These are phyloP conservation scores for Gymnopilus dilepis DNA, from an alignment of 768 basidiomycete species.

Conservation along the genomic window DNA sequence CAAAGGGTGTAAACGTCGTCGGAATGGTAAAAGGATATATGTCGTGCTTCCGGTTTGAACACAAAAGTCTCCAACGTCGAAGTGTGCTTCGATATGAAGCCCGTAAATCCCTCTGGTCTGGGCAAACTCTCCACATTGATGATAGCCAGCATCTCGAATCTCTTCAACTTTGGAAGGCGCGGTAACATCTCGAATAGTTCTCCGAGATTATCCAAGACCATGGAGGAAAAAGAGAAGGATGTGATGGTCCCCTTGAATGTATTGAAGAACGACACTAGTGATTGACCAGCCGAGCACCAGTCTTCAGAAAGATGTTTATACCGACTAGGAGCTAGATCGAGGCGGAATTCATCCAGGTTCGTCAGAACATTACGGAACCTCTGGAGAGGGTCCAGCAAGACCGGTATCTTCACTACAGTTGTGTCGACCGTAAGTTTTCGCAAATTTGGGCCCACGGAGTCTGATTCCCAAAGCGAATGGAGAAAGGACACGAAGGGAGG, in stretches of 20 bases:
- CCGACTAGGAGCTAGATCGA: conserved; percentile 17
- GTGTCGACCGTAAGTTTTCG: conserved; percentile 29
- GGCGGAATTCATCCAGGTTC: conserved; percentile 19
- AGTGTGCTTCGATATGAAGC: conserved; percentile 19
- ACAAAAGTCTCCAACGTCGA: conserved; percentile 11
- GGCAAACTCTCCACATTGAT: conserved; percentile 13
- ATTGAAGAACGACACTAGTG: conserved; percentile 11
- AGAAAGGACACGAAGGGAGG: conserved; percentile 26
- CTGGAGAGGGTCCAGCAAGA: conserved; percentile 21
- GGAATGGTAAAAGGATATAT: conserved; percentile 11
- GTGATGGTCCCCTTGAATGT: conserved; percentile 17
- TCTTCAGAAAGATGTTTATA: not conserved
- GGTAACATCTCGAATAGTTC: conserved; percentile 19
- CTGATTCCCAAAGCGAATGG: conserved; percentile 22
- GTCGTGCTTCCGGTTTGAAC: conserved; percentile 15
- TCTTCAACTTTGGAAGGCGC: conserved; percentile 16
- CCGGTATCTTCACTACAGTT: conserved; percentile 26
- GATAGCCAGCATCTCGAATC: conserved; percentile 18
- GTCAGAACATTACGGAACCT: conserved; percentile 13
- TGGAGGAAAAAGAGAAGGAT: conserved; percentile 18
- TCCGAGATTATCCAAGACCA: conserved; percentile 10
- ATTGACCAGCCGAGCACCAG: conserved; percentile 10
- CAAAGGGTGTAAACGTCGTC: conserved; percentile 19
- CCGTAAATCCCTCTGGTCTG: conserved; percentile 9
- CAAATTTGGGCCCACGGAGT: conserved; percentile 25